Evolutionary conservation across 345 rosid species (phyloP).

Genomic region (Rhodomyrtus tomentosa): DNA sequence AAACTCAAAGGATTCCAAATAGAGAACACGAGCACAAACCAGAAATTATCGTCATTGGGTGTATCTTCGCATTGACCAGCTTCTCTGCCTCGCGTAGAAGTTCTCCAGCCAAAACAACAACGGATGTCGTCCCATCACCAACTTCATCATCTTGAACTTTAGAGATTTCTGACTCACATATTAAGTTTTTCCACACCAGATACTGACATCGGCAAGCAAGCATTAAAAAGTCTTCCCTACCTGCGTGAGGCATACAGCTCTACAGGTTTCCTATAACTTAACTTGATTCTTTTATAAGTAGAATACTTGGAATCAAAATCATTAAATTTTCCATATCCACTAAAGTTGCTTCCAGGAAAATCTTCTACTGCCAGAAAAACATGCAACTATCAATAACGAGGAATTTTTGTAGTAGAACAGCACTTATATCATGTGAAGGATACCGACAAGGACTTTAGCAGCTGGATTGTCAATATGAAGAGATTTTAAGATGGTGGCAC

Average conservation of each 20-base stretch:
- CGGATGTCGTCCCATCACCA: slow-evolving; percentile 99
- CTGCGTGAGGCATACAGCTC: neutral
- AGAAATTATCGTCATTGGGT: slow-evolving; percentile 92
- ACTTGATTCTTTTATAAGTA: neutral
- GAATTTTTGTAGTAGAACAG: neutral
- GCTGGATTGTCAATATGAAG: slow-evolving; percentile 94
- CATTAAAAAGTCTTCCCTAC: neutral
- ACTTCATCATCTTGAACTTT: slow-evolving; percentile 99
- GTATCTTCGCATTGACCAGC: slow-evolving; percentile 83
- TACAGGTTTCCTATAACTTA: neutral
- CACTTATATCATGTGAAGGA: slow-evolving; percentile 10
- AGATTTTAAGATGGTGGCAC: slow-evolving; percentile 94
- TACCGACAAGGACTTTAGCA: slow-evolving; percentile 95
- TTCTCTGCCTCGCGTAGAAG: slow-evolving; percentile 94
- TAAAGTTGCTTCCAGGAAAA: neutral
- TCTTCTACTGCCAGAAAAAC: neutral
- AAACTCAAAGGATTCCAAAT: neutral
- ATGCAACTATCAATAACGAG: neutral
- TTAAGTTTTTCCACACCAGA: slow-evolving; percentile 1
- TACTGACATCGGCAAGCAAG: neutral
- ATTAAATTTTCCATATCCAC: neutral
- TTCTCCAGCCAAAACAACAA: slow-evolving; percentile 96
- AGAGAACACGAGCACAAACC: slow-evolving; percentile 22
- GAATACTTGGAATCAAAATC: neutral
- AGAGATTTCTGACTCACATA: slow-evolving; percentile 50